Percentiles rank a stretch among this genome's conserved stretches.
phyloP scores from a whole-genome alignment of 768 basidiomycete genomes.

The Lactifluus subvellereus region DNA sequence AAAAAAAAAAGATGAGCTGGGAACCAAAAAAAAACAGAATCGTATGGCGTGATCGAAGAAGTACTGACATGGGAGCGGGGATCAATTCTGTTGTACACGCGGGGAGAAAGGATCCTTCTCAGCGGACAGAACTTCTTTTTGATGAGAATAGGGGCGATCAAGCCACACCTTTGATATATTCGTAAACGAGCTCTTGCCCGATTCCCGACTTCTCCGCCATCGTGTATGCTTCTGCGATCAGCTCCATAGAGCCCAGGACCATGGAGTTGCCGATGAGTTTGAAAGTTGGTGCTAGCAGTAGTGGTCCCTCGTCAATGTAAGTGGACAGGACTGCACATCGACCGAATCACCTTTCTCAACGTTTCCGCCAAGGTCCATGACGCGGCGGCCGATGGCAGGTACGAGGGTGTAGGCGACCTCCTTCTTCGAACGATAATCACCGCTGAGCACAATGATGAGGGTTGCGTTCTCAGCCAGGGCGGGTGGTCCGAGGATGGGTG shows the following conservation, averaged over 20 bases:
- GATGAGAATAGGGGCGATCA: background rate
- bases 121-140: background rate
- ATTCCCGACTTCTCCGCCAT: conserved; percentile 83
- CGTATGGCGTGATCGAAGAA: background rate
- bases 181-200: conserved; percentile 50
- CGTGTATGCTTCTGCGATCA: conserved; percentile 79
- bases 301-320: background rate
- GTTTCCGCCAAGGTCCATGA: conserved; percentile 78
- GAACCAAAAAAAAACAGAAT: background rate
- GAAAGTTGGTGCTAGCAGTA: conserved; percentile 51
- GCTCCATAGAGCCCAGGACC: conserved; percentile 69
- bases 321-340: background rate
- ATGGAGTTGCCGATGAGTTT: conserved; percentile 80
- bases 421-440: conserved; percentile 78
- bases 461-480: conserved; percentile 56
- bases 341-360: conserved; percentile 63
- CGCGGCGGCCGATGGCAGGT: conserved; percentile 71
- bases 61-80: conserved; percentile 49
- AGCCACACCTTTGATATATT: conserved; percentile 49
- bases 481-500: conserved; percentile 76
- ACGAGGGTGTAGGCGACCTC: conserved; percentile 71
- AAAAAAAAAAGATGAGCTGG: too few relatives aligned
- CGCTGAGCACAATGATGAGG: conserved; percentile 71
- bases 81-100: conserved; percentile 45
- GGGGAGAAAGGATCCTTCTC: conserved; percentile 13